Base-by-base conservation (phyloP, 192 early-diverging fungal genomes). In the Powellomyces hirtus region DNA sequence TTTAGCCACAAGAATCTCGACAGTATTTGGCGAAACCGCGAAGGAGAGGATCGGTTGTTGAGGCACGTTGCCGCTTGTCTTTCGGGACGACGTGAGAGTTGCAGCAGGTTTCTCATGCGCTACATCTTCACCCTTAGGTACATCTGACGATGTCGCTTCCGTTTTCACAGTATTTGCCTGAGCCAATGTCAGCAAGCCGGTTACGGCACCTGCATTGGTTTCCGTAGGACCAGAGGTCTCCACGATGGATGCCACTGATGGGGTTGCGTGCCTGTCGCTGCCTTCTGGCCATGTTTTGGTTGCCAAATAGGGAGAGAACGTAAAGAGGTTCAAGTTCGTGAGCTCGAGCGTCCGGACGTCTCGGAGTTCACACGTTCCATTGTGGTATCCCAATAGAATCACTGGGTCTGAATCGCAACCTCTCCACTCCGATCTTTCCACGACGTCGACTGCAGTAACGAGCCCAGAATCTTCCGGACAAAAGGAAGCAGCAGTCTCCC, bases 11-110 rank as follows among this genome's bases (percentile, higher is more conserved):
- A 66, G 30, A 18, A 66, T 36, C 46, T 66, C 64, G 0, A 66
- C 64, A n/a, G 16, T 16, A 38, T 66, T 66, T 22, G 64, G 64
- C n/a, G 64, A 66, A 2, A 66, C 53, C 14, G 64, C 64, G 27
- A 66, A 55, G 4, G 34, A 4, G 3, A 59, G 5, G 38, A 58
- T 59, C 18, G 56, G 36, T 16, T 7, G 46, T 2, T 16, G n/a
- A 49, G n/a, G n/a, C n/a, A n/a, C n/a, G n/a, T n/a, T n/a, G n/a
- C n/a, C n/a, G n/a, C n/a, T n/a, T n/a, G n/a, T n/a, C n/a, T n/a
- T n/a, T n/a, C n/a, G n/a, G n/a, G n/a, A n/a, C n/a, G n/a, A n/a
- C n/a, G n/a, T n/a, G n/a, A n/a, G n/a, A n/a, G n/a, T n/a, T n/a
- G n/a, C n/a, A n/a, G n/a, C n/a, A n/a, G n/a, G n/a, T n/a, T n/a